Evolutionary conservation across 768 basidiomycete genomes (phyloP).

Genomic region (Sarcomyxa edulis): DNA sequence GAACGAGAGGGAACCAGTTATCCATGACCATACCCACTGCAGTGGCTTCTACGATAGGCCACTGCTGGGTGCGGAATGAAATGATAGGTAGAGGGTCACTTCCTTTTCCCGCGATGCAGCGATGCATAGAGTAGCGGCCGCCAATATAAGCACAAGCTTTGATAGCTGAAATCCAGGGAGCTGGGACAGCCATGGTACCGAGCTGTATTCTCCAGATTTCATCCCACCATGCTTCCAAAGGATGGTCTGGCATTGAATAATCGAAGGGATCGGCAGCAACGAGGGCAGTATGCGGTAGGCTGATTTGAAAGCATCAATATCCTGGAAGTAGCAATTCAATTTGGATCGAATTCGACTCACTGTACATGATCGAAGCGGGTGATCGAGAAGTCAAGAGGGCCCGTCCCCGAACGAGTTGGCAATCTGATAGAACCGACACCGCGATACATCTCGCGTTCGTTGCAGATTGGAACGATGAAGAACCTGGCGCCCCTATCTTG

Average conservation of each 20-base stretch:
- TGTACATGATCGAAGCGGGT: conserved; percentile 51
- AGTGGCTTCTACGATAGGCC: conserved; percentile 48
- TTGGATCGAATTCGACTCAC: too few relatives aligned
- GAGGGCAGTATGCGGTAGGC: conserved; percentile 42
- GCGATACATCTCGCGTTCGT: conserved; percentile 45
- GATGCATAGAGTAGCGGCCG: conserved; percentile 53
- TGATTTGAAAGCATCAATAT: too few relatives aligned
- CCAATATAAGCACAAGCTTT: conserved; percentile 50
- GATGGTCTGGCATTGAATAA: conserved; percentile 30
- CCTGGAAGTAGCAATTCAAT: too few relatives aligned
- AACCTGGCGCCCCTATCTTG: conserved; percentile 46
- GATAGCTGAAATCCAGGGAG: conserved; percentile 45
- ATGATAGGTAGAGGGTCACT: conserved; percentile 45
- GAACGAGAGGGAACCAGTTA: conserved; percentile 36
- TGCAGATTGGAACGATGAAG: conserved; percentile 52
- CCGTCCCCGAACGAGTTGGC: conserved; percentile 46
- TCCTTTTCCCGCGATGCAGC: conserved; percentile 40
- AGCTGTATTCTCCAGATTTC: conserved; percentile 50
- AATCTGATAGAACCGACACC: conserved; percentile 47
- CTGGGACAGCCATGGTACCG: conserved; percentile 48
- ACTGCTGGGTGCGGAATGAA: conserved; percentile 60
- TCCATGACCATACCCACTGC: conserved; percentile 48
- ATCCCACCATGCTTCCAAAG: conserved; percentile 48
- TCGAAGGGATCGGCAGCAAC: conserved; percentile 40
- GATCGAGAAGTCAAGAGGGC: conserved; percentile 52